Base-by-base conservation (phyloP, 1,284 basidiomycete genomes). In the Cerioporus squamosus region DNA sequence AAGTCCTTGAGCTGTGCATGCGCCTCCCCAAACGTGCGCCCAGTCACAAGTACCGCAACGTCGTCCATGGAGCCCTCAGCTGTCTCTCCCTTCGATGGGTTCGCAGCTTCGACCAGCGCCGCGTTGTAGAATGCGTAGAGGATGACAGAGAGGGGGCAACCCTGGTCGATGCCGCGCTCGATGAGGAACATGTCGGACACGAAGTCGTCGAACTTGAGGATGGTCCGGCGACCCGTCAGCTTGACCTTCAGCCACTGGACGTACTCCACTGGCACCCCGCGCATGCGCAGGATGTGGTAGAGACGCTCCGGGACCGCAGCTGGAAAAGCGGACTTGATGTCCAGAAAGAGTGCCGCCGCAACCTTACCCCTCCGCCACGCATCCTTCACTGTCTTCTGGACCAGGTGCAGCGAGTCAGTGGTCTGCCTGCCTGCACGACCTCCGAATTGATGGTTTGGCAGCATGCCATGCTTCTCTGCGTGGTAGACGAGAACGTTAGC, bases 261-360 rank as follows among this genome's bases (percentile, higher is more conserved):
- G 17, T 68, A 56, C 33, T 64, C 62, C 15, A 42, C 31, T 2
- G 75, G 75, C 1, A 76, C 51, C 1, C 75, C 71, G 8, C 57
- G 10, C 38, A 42, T 55, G 18, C 66, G 44, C 66, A 78, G 63
- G 42, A 79, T 66, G 57, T 75, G 70, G 6, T 71, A n/a, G 1
- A 79, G 72, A 0, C 66, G 31, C 1, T 69, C 61, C 0, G 67
- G 61, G 1, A 68, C 66, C 0, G 65, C 68, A 33, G 69, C 78
- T 0, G 75, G 77, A 64, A 79, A 81, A 0, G 78, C 77, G 0
- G 70, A 74, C 63, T 77, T 70, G 10, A 80, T 68, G 59, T 80
- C 76, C 3, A 79, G 67, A 54, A 77, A 76, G 1, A 80, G 55
- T 0, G 66, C 65, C 0, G 70, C 65, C 0, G 67, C 74, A 1